Base-by-base conservation (phyloP, 129 eudicot species). In the Centella asiatica region DNA sequence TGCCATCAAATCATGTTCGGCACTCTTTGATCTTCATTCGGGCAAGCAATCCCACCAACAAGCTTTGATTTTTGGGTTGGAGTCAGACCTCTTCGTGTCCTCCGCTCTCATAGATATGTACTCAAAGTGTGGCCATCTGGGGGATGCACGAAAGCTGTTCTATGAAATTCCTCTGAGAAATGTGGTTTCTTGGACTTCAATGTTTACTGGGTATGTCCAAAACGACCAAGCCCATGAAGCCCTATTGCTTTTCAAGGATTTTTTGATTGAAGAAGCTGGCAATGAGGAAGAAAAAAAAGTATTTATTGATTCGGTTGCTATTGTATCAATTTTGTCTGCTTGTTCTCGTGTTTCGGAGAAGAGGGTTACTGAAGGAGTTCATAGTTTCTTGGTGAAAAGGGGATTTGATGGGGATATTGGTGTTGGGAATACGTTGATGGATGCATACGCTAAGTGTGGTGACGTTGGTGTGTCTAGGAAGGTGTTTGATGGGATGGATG, bases 31-130 rank as follows among this genome's bases (percentile, higher is more conserved):
- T 47, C 66, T 82, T 14, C n/a, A 5, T 2, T 74, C 84, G 6
- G 88, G 88, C 17, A 67, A 45, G 66, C 88, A 82, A 18, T 69
- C 72, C 58, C 88, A 82, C 59, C 88, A 82, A 59, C 88, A 77
- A 40, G 88, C 78, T 1, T 46, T 74, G 10, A 46, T 78, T 12
- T 77, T 74, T 29, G 88, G 88, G 2, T 65, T 62, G 12, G 79
- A 50, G 1, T 12, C 44, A 4, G 84, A 82, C 74, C 68, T 82
- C 18, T 82, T 82, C 26, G 69, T 82, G 18, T 74, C 84, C 24
- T 82, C 88, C 11, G 84, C 88, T 32, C 76, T 78, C n/a, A 60
- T 81, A 19, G 76, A 72, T 34, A 74, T 81, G 79, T 81, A 81
- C 62, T 65, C 76, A 2, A 77, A 70, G 20, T 73, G 82, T 40